These are phyloP conservation scores for Yamadazyma sp. DNA, from an alignment of 1,139 yeast genomes.

Conservation along the genomic window DNA sequence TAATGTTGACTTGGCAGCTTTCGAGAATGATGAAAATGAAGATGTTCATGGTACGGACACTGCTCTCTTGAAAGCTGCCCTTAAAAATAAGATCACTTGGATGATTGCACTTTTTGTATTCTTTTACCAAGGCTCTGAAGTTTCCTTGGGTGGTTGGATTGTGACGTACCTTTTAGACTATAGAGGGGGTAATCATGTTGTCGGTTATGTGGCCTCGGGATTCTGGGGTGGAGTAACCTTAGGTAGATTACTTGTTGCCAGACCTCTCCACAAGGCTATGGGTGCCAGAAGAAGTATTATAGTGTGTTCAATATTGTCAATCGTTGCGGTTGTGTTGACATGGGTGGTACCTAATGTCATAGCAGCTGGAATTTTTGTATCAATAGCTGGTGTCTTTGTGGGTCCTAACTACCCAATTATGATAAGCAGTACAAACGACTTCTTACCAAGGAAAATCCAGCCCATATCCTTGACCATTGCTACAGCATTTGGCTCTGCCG, in stretches of 20 bases:
- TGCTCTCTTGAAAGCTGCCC: slow-evolving; percentile 26
- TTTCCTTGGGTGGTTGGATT: slow-evolving; percentile 69
- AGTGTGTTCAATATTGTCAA: slow-evolving; percentile 30
- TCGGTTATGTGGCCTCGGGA: slow-evolving; percentile 69
- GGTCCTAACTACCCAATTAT: slow-evolving; percentile 60
- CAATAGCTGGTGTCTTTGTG: slow-evolving; percentile 47
- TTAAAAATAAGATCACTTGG: slow-evolving; percentile 52
- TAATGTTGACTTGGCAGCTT: slow-evolving; percentile 39
- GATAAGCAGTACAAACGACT: slow-evolving; percentile 44
- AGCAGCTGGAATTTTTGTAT: slow-evolving; percentile 46
- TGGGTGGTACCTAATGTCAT: slow-evolving; percentile 47
- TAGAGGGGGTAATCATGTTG: slow-evolving; percentile 46
- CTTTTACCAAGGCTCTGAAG: slow-evolving; percentile 68
- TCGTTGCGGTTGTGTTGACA: slow-evolving; percentile 35
- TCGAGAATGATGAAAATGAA: slow-evolving; percentile 20
- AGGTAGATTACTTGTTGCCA: slow-evolving; percentile 53
- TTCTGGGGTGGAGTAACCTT: slow-evolving; percentile 70
- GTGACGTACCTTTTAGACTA: slow-evolving; percentile 61
- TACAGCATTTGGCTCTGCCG: slow-evolving; percentile 61
- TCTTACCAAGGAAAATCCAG: slow-evolving; percentile 54
- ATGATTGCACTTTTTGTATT: slow-evolving; percentile 51
- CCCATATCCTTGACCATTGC: slow-evolving; percentile 52
- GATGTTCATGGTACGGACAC: slow-evolving; percentile 2
- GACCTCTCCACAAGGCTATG: slow-evolving; percentile 33
- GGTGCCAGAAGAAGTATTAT: slow-evolving; percentile 54